Evolutionary conservation across 371 early-diverging fungal species (phyloP), one percentile per base, ranked within the genome.

Genomic region (Syncephalastrum sp.): DNA sequence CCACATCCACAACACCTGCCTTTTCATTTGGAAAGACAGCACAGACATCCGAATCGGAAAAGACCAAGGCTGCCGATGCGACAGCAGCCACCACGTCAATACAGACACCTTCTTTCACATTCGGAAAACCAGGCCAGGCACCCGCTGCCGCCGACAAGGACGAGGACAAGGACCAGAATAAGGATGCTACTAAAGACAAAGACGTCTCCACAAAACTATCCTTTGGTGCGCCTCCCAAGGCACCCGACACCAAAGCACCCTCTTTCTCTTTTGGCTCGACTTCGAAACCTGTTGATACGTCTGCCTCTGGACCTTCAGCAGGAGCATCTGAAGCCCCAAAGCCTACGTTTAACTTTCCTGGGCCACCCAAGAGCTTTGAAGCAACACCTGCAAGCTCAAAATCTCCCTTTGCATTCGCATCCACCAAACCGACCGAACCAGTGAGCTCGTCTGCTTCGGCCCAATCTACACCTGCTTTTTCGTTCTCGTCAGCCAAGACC

Each of bases 61-160:
- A 42, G 14, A 38, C 24, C 10, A 61, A 61, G 41, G 24, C 61
- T 16, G 15, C 54, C 24, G 42, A 44, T 13, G 23, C 24, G 13
- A 46, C 16, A 24, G 15, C 16, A 19, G n/a, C 57, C 13, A 17
- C 12, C 14, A 24, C 54, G 19, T 21, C 53, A 33, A 41, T 54
- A 13, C 27, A 27, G 27, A 43, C 57, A 21, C 48, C 63, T 8
- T 16, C 54, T 15, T 65, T 65, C 47, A 54, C 65, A 7, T 65
- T 65, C 41, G 60, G 60, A 14, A 52, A 57, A 33, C 47, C 63
- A n/a, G 14, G 53, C n/a, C 25, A 47, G 14, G 4, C 62, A 5
- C 16, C 56, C 42, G 10, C 53, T 17, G 48, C 56, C 38, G 42
- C 60, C 12, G 7, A 58, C 7, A 21, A 21, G 21, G 21, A 21